phyloP scores from a whole-genome alignment of 2,329 filamentous ascomycete species.

The Periconia sp. region DNA sequence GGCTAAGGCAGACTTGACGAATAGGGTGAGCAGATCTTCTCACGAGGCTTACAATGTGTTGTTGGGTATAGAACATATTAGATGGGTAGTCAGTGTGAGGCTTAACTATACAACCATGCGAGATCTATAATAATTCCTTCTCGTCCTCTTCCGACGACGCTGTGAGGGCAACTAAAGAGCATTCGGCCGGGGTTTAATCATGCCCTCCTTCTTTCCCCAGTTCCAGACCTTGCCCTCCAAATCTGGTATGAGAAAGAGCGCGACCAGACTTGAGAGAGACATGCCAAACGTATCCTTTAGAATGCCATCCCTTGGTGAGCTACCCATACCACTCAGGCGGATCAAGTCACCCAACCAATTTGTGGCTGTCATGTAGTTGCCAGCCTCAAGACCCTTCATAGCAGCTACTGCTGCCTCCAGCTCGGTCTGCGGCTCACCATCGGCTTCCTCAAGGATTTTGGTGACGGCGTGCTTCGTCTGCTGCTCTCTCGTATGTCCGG shows the following conservation, averaged over 20 bases:
- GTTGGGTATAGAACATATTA: no score
- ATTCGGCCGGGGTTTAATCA: slow-evolving; percentile 35
- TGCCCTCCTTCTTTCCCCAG: slow-evolving; percentile 63
- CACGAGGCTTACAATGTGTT: no score
- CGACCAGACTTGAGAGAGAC: slow-evolving; percentile 60
- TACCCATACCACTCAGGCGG: slow-evolving; percentile 63
- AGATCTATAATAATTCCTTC: no score
- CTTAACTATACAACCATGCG: no score
- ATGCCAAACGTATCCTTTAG: slow-evolving; percentile 61
- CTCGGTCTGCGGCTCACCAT: slow-evolving; percentile 78
- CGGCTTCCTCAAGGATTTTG: slow-evolving; percentile 78
- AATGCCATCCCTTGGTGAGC: slow-evolving; percentile 60
- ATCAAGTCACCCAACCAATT: slow-evolving; percentile 75
- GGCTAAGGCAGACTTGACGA: no score
- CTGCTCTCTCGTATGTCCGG: slow-evolving; percentile 79
- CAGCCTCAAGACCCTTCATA: slow-evolving; percentile 77
- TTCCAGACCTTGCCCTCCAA: slow-evolving; percentile 62
- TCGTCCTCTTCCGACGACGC: no score
- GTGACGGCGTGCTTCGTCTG: slow-evolving; percentile 81
- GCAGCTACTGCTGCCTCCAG: slow-evolving; percentile 75
- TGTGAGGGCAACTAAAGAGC: no score
- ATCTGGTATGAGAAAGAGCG: slow-evolving; percentile 64
- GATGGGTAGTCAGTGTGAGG: no score
- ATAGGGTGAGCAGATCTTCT: no score
- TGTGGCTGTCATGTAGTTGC: slow-evolving; percentile 80